phyloP scores from a whole-genome alignment of 2,329 filamentous ascomycete genomes.

The Penicillium sp. region DNA sequence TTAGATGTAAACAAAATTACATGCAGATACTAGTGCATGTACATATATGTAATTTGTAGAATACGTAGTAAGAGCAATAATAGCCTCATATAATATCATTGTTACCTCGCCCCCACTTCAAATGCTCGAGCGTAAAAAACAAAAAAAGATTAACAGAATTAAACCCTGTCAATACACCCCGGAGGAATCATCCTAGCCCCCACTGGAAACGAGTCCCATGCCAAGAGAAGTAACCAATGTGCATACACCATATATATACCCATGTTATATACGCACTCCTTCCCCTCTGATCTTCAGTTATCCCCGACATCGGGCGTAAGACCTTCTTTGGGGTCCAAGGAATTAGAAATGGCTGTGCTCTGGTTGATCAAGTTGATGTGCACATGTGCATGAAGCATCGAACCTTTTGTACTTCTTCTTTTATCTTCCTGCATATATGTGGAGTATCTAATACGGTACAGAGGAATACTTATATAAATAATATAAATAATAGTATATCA shows the following conservation, averaged over 20 bases:
- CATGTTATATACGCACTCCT: background rate
- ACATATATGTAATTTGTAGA: too few species aligned
- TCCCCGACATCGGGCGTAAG: conserved; percentile 12
- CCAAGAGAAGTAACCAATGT: conserved; percentile 2
- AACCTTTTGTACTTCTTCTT: background rate
- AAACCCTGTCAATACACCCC: background rate
- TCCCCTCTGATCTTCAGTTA: background rate
- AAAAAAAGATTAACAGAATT: background rate
- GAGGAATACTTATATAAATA: background rate
- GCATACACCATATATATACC: background rate
- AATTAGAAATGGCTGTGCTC: background rate
- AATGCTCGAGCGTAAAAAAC: background rate
- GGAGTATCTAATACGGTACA: background rate
- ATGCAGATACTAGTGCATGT: too few species aligned
- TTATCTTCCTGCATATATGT: background rate
- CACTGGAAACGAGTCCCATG: conserved; percentile 4
- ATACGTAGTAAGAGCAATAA: background rate
- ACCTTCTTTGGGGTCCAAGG: background rate
- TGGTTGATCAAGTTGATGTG: background rate
- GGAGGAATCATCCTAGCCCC: conserved; percentile 7
- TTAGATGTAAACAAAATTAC: too few species aligned
- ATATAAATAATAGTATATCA: background rate
- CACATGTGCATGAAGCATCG: conserved; percentile 4
- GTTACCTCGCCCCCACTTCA: background rate
- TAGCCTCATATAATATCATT: background rate